These are phyloP conservation scores for Wickerhamiella azyma DNA, from an alignment of 805 yeast genomes.

Conservation along the genomic window DNA sequence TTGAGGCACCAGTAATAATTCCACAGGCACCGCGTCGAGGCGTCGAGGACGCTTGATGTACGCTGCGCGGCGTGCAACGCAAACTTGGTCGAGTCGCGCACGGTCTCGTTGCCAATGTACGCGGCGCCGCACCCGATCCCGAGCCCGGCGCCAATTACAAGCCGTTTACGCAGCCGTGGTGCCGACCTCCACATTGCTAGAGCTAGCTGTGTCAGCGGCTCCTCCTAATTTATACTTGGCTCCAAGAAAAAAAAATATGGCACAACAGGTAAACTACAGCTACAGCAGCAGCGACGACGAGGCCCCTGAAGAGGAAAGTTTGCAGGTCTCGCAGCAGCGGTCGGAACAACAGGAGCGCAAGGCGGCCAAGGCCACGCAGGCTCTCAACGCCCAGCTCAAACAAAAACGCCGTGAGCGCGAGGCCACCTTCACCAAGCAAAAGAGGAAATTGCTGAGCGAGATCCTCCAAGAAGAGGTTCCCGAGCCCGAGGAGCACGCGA, in stretches of 20 bases:
- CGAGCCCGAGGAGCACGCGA: slow-evolving; percentile 9
- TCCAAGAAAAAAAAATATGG: background rate
- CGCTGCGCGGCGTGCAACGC: slow-evolving; percentile 21
- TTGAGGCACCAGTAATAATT: slow-evolving; percentile 49
- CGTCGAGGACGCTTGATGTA: slow-evolving; percentile 20
- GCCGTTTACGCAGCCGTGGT: background rate
- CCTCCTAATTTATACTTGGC: no score
- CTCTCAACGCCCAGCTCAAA: slow-evolving; percentile 7
- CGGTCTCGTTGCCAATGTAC: slow-evolving; percentile 17
- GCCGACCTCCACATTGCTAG: no score
- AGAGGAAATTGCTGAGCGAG: slow-evolving; percentile 18
- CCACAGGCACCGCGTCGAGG: slow-evolving; percentile 45
- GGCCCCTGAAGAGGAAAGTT: slow-evolving; percentile 27
- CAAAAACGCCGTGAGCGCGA: slow-evolving; percentile 8
- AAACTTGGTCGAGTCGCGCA: slow-evolving; percentile 17
- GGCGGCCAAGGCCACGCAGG: background rate
- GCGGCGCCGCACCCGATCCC: slow-evolving; percentile 1
- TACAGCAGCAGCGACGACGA: slow-evolving; percentile 17
- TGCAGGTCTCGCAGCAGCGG: slow-evolving; percentile 14
- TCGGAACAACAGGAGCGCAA: slow-evolving; percentile 5
- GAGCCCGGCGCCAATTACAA: background rate
- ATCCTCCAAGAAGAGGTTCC: slow-evolving; percentile 14
- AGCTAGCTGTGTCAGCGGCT: no score
- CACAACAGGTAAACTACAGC: background rate
- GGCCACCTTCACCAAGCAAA: slow-evolving; percentile 14